Conservation (phyloP, 2,329 filamentous ascomycete genomes). For the Tympanopsis confertula region DNA sequence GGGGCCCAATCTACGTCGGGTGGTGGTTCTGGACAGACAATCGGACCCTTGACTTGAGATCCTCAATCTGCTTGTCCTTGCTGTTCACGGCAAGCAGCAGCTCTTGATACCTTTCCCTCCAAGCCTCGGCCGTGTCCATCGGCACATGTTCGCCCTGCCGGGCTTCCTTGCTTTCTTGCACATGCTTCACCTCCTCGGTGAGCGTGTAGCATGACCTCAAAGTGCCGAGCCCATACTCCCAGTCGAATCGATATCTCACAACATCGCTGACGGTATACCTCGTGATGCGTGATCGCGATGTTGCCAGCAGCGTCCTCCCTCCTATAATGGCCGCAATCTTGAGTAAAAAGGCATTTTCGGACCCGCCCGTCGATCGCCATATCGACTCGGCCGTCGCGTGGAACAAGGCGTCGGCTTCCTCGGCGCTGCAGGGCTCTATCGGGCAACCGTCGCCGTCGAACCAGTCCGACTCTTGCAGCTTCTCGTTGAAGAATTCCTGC, state of each 20-base stretch:
- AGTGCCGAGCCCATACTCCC: constrained; percentile 2
- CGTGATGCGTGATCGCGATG: constrained; percentile 11
- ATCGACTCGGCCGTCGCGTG: constrained; percentile 40
- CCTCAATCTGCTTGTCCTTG: constrained; percentile 38
- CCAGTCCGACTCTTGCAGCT: constrained; percentile 38
- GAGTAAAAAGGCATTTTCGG: constrained; percentile 43
- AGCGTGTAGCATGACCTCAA: constrained; percentile 9
- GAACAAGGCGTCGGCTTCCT: constrained; percentile 41
- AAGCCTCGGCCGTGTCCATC: constrained; percentile 23
- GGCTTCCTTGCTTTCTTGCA: constrained; percentile 8
- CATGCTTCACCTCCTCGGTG: constrained; percentile 6
- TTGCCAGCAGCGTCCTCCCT: constrained; percentile 33
- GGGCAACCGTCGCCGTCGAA: constrained; percentile 30
- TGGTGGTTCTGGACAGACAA: no score
- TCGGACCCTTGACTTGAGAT: constrained; percentile 29
- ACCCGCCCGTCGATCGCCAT: constrained; percentile 31
- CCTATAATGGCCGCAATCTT: constrained; percentile 47
- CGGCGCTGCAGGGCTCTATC: constrained; percentile 29
- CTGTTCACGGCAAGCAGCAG: constrained; percentile 48
- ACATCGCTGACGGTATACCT: constrained; percentile 2
- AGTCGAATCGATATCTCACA: constrained; percentile 4
- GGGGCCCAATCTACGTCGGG: no score
- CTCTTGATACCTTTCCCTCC: constrained; percentile 41
- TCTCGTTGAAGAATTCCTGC: constrained; percentile 39
- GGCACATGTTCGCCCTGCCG: constrained; percentile 6